Evolutionary conservation across 2,329 filamentous ascomycete genomes (phyloP), one percentile per base, ranked within the genome.

Genomic region (Thermothelomyces thermophilus): DNA sequence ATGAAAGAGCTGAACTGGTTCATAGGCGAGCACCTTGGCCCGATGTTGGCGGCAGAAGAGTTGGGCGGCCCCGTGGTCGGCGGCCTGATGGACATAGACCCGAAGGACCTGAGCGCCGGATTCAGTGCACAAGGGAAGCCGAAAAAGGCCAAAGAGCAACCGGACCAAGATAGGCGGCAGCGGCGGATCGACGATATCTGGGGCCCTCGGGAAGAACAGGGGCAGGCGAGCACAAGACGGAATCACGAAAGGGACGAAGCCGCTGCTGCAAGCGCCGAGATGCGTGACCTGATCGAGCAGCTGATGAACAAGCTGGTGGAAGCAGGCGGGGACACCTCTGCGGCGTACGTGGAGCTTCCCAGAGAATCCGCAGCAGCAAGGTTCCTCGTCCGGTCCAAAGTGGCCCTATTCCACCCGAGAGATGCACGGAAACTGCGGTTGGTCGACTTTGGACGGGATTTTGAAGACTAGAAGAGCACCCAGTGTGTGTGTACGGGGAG

Each of bases 21-120:
- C 61, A 83, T 91, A 50, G 79, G 87, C 54, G 70, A 80, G 37
- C 76, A 80, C 35, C 74, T 95, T 1, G 85, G 86, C 1, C 69
- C 78, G 3, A 86, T 91, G 80, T 73, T 95, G 37, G 88, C 87
- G 6, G 86, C 87, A 1, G 89, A 94, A 68, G 86, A 90, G 61
- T 74, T 90, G 1, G 89, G 89, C 7, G 88, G 89, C 0, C 88
- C 89, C 0, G 84, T 90, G 10, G 87, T 90, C 1, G 87, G 89
- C 3, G 84, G 88, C 57, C 73, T 84, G 58, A 73, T 85, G 62
- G 80, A 86, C 64, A 61, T 86, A 19, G 68, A 82, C 71, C 59
- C 76, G 8, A 76, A 84, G 39, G 77, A 77, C 55, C 67, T 84
- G 5, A 75, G 73, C 5, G 76, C 74, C 8, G 80, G 79, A 1